Evolutionary conservation across 495 filamentous ascomycete species (phyloP), one percentile per base, ranked within the genome.

Genomic region (Corynascus novoguineensis): DNA sequence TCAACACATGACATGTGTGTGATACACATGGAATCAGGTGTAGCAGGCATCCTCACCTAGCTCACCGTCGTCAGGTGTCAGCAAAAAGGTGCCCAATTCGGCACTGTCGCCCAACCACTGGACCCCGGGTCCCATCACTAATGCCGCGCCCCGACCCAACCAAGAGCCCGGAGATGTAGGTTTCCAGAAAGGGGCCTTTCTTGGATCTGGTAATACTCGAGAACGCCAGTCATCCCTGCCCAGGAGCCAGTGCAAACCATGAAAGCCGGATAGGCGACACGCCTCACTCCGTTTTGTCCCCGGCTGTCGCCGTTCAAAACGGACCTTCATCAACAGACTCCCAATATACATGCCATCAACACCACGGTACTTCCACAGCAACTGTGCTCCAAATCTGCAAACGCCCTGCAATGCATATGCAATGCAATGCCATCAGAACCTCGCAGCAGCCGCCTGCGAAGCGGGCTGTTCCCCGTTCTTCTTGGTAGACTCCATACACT

Each of bases 311-410:
- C 29, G n/a, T 22, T 14, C 22, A 46, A 44, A 34, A 34, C 47
- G 47, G 47, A 50, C 47, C 17, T 22, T 15, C 47, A 32, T 24
- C 7, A 32, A 7, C 45, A 32, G 10, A 11, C 4, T 28, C 3
- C 21, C 42, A 21, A 52, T 34, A 29, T 52, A 52, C 50, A 19
- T 52, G 24, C 49, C 24, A 6, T 52, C 35, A 52, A 52, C 50
- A 11, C 35, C 8, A 6, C 21, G 27, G 15, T 52, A 52, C 50
- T 52, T 52, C 29, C 17, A 4, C 28, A 5, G 21, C 37, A 21
- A 41, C 37, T 1, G n/a, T 7, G n/a, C 17, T 19, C 15, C 47
- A 24, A 15, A 5, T 11, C 11, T 40, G 49, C 32, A 27, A n/a
- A 40, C 19, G 34, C 31, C 27, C 8, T 42, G 50, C 50, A 44